Evolutionary conservation across 2,329 filamentous ascomycete genomes (phyloP).

Genomic region (Colletotrichum echinochloae): DNA sequence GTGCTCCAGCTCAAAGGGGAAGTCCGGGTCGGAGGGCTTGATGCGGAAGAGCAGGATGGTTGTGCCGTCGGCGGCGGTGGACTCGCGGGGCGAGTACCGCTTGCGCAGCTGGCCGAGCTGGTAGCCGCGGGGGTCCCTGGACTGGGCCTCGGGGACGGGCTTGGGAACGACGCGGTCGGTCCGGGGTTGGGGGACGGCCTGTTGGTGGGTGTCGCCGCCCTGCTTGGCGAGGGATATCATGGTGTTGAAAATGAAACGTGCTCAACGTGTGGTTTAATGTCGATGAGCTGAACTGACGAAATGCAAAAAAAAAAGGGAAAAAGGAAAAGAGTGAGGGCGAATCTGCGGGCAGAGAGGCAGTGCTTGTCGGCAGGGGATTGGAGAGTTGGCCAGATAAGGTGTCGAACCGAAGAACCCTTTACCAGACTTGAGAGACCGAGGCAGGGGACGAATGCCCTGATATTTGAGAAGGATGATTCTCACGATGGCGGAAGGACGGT

Average conservation of each 20-base stretch:
- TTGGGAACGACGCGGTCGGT: conserved; percentile 68
- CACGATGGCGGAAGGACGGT: conserved; percentile 15
- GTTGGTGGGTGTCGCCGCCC: conserved; percentile 52
- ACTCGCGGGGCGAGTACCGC: conserved; percentile 68
- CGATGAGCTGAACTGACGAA: conserved; percentile 40
- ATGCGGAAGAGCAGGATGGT: conserved; percentile 74
- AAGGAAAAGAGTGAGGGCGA: too few species aligned
- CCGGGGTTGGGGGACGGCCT: conserved; percentile 60
- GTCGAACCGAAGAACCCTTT: neutral
- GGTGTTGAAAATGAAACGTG: conserved; percentile 34
- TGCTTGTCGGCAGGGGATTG: conserved; percentile 24
- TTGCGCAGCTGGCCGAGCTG: conserved; percentile 79
- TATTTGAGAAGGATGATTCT: conserved; percentile 31
- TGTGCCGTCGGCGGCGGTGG: conserved; percentile 57
- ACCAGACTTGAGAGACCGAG: neutral
- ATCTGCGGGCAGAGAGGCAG: conserved; percentile 24
- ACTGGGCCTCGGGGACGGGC: conserved; percentile 74
- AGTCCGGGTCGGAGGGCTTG: conserved; percentile 83
- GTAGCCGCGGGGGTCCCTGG: conserved; percentile 77
- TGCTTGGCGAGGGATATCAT: conserved; percentile 56
- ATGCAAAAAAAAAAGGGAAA: conserved; percentile 19
- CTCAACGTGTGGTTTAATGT: conserved; percentile 30
- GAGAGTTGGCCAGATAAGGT: conserved; percentile 22
- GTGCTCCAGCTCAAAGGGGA: conserved; percentile 79
- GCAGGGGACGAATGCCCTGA: neutral